phyloP scores from a whole-genome alignment of 129 eudicot species.

The Apium graveolens region DNA sequence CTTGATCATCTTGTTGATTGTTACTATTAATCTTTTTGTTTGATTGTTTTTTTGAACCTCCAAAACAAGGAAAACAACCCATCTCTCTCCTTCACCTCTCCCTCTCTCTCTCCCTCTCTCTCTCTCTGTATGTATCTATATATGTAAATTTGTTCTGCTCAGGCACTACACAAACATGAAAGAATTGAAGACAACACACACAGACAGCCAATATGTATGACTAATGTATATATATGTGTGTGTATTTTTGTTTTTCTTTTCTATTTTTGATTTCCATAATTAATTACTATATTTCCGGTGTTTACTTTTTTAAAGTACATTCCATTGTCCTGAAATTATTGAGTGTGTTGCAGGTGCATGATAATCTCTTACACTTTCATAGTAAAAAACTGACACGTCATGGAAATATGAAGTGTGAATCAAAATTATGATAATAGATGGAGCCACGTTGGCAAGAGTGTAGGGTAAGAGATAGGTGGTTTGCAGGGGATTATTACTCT shows the following conservation, averaged over 20 bases:
- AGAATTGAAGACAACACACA: background rate
- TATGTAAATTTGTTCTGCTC: background rate
- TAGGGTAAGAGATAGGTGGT: background rate
- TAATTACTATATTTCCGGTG: conserved; percentile 1
- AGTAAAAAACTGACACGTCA: background rate
- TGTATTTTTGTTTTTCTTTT: background rate
- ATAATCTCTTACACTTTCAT: background rate
- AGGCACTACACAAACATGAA: background rate
- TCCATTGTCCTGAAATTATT: background rate
- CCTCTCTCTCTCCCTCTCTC: background rate
- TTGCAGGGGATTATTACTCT: background rate
- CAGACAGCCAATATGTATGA: background rate
- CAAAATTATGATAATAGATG: background rate
- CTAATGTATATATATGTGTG: background rate
- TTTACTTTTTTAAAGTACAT: background rate
- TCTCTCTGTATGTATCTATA: background rate
- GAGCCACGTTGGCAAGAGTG: background rate
- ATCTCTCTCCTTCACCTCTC: background rate
- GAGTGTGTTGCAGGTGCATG: background rate
- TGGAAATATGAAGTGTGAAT: background rate
- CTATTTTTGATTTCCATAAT: background rate
- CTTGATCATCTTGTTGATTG: conserved; percentile 25
- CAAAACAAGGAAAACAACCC: background rate
- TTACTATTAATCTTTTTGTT: conserved; percentile 14
- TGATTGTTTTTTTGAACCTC: conserved; percentile 5